These are phyloP conservation scores for Gossypium bickii DNA, from an alignment of 345 rosid species.

Conservation along the genomic window DNA sequence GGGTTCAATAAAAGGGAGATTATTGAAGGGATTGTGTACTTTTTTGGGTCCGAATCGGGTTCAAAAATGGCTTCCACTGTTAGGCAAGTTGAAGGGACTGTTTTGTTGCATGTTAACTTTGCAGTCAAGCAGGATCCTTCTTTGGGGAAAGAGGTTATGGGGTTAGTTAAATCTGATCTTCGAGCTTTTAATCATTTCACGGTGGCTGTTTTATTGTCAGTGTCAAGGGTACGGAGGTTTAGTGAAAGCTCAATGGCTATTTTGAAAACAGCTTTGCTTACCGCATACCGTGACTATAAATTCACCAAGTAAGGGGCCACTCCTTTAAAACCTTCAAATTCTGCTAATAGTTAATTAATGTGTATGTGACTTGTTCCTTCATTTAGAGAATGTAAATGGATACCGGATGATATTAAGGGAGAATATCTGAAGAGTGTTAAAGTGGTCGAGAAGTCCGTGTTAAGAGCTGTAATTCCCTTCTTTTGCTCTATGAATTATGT, in stretches of 20 bases:
- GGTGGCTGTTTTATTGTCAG: slow-evolving; percentile 57
- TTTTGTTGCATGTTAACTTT: slow-evolving; percentile 78
- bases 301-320: slow-evolving; percentile 44
- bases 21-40: slow-evolving; percentile 58
- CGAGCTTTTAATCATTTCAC: slow-evolving; percentile 65
- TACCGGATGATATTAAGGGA: slow-evolving; percentile 53
- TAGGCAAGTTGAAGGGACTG: slow-evolving; percentile 80
- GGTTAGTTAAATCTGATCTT: slow-evolving; percentile 52
- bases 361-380: slow-evolving; percentile 14
- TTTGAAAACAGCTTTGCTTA: slow-evolving; percentile 50
- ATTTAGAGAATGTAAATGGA: slow-evolving; percentile 66
- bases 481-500: slow-evolving; percentile 1
- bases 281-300: slow-evolving; percentile 55
- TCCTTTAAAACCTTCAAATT: neutral
- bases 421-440: slow-evolving; percentile 44
- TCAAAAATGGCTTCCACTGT: slow-evolving; percentile 41
- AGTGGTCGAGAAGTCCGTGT: slow-evolving; percentile 55
- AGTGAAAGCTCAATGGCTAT: slow-evolving; percentile 48
- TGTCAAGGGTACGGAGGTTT: slow-evolving; percentile 69
- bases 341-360: neutral
- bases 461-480: slow-evolving; percentile 58
- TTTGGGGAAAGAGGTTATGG: slow-evolving; percentile 62
- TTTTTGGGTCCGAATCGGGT: slow-evolving; percentile 54
- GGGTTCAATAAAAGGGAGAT: slow-evolving; percentile 72
- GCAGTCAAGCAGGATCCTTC: slow-evolving; percentile 93